These are phyloP conservation scores for Plasmodium reichenowi DNA, from an alignment of 169 alveolate genomes.

Conservation along the genomic window DNA sequence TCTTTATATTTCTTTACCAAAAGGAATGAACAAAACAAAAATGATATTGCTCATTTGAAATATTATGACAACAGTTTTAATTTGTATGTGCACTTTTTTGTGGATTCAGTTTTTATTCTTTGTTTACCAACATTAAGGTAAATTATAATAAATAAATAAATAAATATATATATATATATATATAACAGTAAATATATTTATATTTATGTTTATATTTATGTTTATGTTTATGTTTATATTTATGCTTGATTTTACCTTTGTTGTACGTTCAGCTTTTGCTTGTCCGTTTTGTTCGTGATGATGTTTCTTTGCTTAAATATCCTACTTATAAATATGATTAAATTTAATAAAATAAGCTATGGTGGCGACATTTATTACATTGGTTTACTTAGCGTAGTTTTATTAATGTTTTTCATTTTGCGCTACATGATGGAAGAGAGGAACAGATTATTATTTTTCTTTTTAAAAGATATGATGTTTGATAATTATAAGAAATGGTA, in stretches of 20 bases:
- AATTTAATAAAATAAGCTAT: neutral
- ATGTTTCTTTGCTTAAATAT: slow-evolving; percentile 16
- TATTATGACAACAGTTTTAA: slow-evolving; percentile 42
- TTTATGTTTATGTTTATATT: neutral
- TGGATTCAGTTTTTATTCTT: slow-evolving; percentile 57
- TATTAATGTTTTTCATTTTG: slow-evolving; percentile 45
- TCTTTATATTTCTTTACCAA: slow-evolving; percentile 61
- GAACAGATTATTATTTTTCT: slow-evolving; percentile 25
- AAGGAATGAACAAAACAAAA: slow-evolving; percentile 17
- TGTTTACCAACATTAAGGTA: slow-evolving; percentile 69
- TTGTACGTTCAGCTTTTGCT: slow-evolving; percentile 12
- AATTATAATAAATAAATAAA: neutral
- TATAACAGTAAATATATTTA: neutral
- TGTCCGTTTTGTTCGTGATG: slow-evolving; percentile 19
- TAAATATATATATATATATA: slow-evolving; percentile 9
- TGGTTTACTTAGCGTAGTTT: slow-evolving; percentile 30
- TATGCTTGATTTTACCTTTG: neutral
- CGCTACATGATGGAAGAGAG: slow-evolving; percentile 43
- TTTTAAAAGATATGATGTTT: slow-evolving; percentile 31
- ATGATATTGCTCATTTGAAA: neutral
- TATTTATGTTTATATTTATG: neutral
- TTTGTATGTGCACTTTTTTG: slow-evolving; percentile 64
- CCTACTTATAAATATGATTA: slow-evolving; percentile 8
- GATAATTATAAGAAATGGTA: slow-evolving; percentile 5
- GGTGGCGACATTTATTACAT: slow-evolving; percentile 25